phyloP scores from a whole-genome alignment of 805 yeast genomes.

The Candida tallmaniae region DNA sequence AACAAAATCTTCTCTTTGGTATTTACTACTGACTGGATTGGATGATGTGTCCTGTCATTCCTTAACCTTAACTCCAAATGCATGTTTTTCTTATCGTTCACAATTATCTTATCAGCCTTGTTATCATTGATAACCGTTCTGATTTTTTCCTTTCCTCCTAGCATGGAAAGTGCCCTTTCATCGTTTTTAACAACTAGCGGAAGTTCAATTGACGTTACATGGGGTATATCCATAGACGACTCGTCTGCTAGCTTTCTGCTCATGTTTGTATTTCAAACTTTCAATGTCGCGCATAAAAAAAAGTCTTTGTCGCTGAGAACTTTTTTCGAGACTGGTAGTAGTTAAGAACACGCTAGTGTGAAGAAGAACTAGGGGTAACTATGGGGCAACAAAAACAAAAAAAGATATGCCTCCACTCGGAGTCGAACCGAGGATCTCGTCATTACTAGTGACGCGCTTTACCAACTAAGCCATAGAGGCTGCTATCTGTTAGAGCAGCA shows the following conservation, averaged over 20 bases:
- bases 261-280: constrained; percentile 5
- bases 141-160: constrained; percentile 56
- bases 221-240: constrained; percentile 67
- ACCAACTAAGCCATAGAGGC: constrained; percentile 3
- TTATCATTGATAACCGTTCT: constrained; percentile 37
- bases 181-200: constrained; percentile 68
- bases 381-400: background rate
- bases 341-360: no score
- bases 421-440: constrained; percentile 21
- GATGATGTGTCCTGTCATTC: constrained; percentile 51
- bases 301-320: no score
- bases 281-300: no score
- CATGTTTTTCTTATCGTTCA: constrained; percentile 4
- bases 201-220: constrained; percentile 69
- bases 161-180: constrained; percentile 59
- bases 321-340: no score
- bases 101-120: constrained; percentile 8
- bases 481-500: constrained; percentile 14
- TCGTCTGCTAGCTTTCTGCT: constrained; percentile 39
- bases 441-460: constrained; percentile 7
- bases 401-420: constrained; percentile 19
- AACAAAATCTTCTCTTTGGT: constrained; percentile 55
- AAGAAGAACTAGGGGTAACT: no score
- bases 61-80: constrained; percentile 39
- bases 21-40: constrained; percentile 51